These are phyloP conservation scores for Sporothrix mexicana DNA, from an alignment of 2,329 filamentous ascomycete genomes.

Conservation along the genomic window DNA sequence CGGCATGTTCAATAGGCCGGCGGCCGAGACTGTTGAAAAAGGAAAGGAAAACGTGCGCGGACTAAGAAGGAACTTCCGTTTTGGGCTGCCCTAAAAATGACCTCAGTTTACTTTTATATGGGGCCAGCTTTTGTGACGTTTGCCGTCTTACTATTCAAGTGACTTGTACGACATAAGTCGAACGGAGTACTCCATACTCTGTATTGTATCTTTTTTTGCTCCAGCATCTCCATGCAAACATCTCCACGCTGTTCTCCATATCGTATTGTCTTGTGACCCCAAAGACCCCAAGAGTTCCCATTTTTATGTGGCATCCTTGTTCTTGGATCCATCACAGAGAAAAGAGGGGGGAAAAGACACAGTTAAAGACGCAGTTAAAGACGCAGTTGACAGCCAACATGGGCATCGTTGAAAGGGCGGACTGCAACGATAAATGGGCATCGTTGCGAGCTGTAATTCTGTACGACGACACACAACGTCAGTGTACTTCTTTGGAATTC, in stretches of 20 bases:
- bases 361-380: too few species aligned
- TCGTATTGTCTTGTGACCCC: not conserved
- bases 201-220: not conserved
- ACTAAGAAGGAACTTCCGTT: too few species aligned
- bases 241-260: not conserved
- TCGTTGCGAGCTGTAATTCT: not conserved
- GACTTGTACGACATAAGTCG: too few species aligned
- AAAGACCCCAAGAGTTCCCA: too few species aligned
- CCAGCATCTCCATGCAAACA: not conserved
- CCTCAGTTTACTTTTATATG: not conserved
- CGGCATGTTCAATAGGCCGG: not conserved
- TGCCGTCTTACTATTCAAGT: not conserved
- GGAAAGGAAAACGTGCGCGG: not conserved
- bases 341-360: too few species aligned
- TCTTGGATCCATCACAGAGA: not conserved
- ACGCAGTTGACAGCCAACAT: not conserved
- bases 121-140: not conserved
- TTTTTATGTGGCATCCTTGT: not conserved
- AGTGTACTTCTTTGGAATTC: too few species aligned
- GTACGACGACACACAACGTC: not conserved
- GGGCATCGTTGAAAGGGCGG: conserved; percentile 6
- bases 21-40: not conserved
- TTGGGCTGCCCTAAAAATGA: too few species aligned
- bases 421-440: not conserved
- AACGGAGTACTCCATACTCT: too few species aligned